A percentile compares a stretch with the other conserved stretches of the same genome.
Conservation (phyloP, 257 asterid genomes). For the Henckelia pumila region DNA sequence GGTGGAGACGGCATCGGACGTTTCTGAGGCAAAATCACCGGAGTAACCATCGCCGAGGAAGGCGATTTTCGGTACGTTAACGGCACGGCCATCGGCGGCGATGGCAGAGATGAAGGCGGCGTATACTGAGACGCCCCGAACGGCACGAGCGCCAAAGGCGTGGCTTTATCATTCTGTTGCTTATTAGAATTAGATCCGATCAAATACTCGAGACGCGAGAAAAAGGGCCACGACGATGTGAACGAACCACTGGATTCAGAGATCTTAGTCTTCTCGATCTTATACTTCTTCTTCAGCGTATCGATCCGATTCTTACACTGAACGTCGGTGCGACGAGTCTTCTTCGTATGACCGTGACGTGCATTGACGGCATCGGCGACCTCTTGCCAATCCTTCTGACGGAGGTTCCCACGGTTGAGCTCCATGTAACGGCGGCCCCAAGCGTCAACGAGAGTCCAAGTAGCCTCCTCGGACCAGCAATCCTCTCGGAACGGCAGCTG, state of each 20-base stretch:
- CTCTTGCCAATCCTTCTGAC: slow-evolving; percentile 86
- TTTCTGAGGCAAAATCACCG: slow-evolving; percentile 59
- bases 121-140: slow-evolving; percentile 26
- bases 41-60: slow-evolving; percentile 28
- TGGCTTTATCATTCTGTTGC: slow-evolving; percentile 25
- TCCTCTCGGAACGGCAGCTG: slow-evolving; percentile 69
- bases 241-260: slow-evolving; percentile 45
- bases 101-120: slow-evolving; percentile 26
- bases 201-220: slow-evolving; percentile 41
- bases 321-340: slow-evolving; percentile 64
- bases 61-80: slow-evolving; percentile 28
- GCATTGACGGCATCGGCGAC: slow-evolving; percentile 72
- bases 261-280: slow-evolving; percentile 65
- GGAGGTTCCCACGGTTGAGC: slow-evolving; percentile 72
- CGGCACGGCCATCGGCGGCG: slow-evolving; percentile 45
- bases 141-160: slow-evolving; percentile 26
- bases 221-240: slow-evolving; percentile 69
- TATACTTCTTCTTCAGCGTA: slow-evolving; percentile 87
- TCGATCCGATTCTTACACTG: slow-evolving; percentile 94
- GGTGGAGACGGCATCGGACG: slow-evolving; percentile 44
- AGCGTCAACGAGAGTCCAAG: slow-evolving; percentile 68
- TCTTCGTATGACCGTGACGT: slow-evolving; percentile 62
- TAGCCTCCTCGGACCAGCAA: slow-evolving; percentile 88
- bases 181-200: slow-evolving; percentile 45
- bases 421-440: slow-evolving; percentile 81